Conservation (phyloP, 257 asterid species). For the Nicotiana tabacum region DNA sequence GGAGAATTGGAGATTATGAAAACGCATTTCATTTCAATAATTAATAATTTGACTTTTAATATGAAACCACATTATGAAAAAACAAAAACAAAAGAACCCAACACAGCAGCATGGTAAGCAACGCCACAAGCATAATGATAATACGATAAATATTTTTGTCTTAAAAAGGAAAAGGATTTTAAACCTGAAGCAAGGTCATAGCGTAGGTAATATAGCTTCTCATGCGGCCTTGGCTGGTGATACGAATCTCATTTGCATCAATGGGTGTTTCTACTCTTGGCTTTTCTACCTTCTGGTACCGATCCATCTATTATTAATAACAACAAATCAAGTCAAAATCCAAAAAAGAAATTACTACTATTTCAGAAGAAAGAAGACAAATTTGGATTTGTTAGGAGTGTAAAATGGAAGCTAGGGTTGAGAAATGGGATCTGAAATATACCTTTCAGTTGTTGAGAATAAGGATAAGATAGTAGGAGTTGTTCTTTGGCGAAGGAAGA, state of each 20-base stretch:
- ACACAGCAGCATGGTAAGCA: no score
- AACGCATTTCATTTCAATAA: no score
- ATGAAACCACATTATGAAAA: no score
- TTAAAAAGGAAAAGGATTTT: not conserved
- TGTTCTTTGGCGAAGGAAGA: conserved; percentile 18
- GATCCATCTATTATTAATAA: conserved; percentile 42
- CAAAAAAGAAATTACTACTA: no score
- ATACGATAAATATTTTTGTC: no score
- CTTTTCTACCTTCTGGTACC: conserved; percentile 69
- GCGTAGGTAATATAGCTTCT: conserved; percentile 66
- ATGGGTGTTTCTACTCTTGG: conserved; percentile 57
- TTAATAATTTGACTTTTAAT: no score
- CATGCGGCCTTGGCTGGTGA: conserved; percentile 74
- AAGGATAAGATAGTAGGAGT: conserved; percentile 3
- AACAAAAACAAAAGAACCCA: no score
- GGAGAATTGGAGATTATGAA: no score
- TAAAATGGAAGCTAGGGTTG: not conserved
- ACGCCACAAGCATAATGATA: no score
- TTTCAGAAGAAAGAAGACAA: no score
- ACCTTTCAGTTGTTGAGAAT: not conserved
- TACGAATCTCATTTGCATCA: conserved; percentile 65
- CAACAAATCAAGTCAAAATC: no score
- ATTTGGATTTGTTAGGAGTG: no score
- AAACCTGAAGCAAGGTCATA: conserved; percentile 44
- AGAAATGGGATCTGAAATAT: not conserved